phyloP scores from a whole-genome alignment of 2,329 filamentous ascomycete species.

The Elsinoe ampelina region DNA sequence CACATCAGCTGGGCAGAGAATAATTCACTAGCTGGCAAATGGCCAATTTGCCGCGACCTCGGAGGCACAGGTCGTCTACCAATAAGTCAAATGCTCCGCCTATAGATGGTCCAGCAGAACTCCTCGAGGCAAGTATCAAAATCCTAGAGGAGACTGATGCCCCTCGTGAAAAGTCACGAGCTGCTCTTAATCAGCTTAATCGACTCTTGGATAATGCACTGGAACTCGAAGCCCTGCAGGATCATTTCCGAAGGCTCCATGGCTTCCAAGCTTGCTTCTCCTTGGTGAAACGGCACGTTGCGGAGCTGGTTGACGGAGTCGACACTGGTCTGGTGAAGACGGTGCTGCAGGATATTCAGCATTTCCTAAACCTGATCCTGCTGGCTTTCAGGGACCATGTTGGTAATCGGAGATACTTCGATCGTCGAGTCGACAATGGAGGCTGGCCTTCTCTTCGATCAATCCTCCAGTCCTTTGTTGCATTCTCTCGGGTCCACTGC shows the following conservation, averaged over 20 bases:
- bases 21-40: not conserved
- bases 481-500: not conserved
- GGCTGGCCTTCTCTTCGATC: constrained; percentile 73
- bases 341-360: constrained; percentile 38
- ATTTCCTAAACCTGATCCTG: constrained; percentile 60
- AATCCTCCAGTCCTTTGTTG: constrained; percentile 38
- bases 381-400: constrained; percentile 67
- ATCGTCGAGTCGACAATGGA: constrained; percentile 61
- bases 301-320: constrained; percentile 19
- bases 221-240: constrained; percentile 35
- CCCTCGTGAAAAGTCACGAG: constrained; percentile 10
- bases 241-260: constrained; percentile 70
- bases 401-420: constrained; percentile 83
- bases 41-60: constrained; percentile 8
- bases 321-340: constrained; percentile 68
- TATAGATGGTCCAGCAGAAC: constrained; percentile 9
- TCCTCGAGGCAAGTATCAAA: constrained; percentile 14
- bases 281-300: constrained; percentile 40
- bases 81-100: constrained; percentile 15
- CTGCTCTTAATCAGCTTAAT: constrained; percentile 11
- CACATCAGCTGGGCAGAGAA: constrained; percentile 1
- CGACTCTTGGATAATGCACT: constrained; percentile 13
- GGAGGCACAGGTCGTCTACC: constrained; percentile 18
- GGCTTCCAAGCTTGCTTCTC: constrained; percentile 69
- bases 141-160: constrained; percentile 9